phyloP scores from a whole-genome alignment of 1,284 basidiomycete genomes.

The Apiotrichum sp. region DNA sequence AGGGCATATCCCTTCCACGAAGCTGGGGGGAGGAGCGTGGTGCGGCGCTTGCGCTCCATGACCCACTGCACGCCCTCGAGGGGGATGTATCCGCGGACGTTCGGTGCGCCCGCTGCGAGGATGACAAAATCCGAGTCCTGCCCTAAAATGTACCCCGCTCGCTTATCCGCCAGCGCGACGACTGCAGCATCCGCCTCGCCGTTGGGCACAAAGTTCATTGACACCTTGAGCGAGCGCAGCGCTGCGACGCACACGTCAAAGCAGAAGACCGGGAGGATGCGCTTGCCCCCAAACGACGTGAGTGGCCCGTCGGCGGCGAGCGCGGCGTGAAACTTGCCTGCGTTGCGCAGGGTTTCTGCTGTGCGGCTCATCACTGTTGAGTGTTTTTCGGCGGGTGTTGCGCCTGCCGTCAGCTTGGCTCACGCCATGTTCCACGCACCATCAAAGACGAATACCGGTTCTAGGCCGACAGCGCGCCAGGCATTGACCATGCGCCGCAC shows the following conservation, averaged over 20 bases:
- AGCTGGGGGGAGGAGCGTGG: slow-evolving; percentile 52
- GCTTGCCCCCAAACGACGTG: slow-evolving; percentile 61
- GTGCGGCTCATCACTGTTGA: slow-evolving; percentile 60
- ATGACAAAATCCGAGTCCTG: slow-evolving; percentile 78
- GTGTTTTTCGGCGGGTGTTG: slow-evolving; percentile 67
- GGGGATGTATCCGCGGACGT: slow-evolving; percentile 62
- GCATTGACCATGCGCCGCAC: slow-evolving; percentile 57
- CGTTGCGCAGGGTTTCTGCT: slow-evolving; percentile 56
- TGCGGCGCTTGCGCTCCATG: slow-evolving; percentile 17
- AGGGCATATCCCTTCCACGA: slow-evolving; percentile 44
- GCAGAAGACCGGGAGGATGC: slow-evolving; percentile 67
- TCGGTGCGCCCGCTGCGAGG: slow-evolving; percentile 58
- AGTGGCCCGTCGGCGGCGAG: slow-evolving; percentile 60
- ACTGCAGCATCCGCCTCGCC: slow-evolving; percentile 82
- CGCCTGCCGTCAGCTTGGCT: slow-evolving; percentile 50
- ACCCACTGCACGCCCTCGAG: slow-evolving; percentile 73
- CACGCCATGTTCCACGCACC: slow-evolving; percentile 51
- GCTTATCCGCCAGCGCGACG: slow-evolving; percentile 68
- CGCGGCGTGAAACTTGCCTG: slow-evolving; percentile 73
- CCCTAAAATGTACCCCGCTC: slow-evolving; percentile 68
- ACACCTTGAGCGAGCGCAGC: slow-evolving; percentile 50
- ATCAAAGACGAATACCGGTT: slow-evolving; percentile 83
- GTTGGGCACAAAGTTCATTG: slow-evolving; percentile 57
- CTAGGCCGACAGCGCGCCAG: slow-evolving; percentile 67
- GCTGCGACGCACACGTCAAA: slow-evolving; percentile 60